Evolutionary conservation across 2,329 filamentous ascomycete species (phyloP), one percentile per base, ranked within the genome.

Genomic region (Alternaria solani): DNA sequence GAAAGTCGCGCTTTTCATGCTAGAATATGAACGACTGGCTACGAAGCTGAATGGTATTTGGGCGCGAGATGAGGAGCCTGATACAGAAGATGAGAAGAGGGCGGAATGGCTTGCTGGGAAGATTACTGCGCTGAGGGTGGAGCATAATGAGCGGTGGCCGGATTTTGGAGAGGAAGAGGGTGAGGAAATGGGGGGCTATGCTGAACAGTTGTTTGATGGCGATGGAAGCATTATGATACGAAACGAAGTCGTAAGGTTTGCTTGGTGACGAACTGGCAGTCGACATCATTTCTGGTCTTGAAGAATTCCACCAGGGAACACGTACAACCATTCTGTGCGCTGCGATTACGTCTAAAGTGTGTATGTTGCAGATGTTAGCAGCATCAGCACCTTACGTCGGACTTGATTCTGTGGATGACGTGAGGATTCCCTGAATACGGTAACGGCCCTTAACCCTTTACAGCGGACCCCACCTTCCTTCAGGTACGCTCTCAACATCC

Each of bases 351-450:
- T 39, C n/a, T 0, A 7, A 39, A 36, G 12, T 36, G 32, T 36
- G 32, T 36, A 36, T 36, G 12, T 7, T 14, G 32, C 16, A 36
- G 0, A 36, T 36, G 12, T 36, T 36, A 16, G 32, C 12, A 36
- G 32, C 9, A 14, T 12, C 1, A 14, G 32, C 32, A 6, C 32
- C 5, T 14, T 16, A 12, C 1, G 0, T 3, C 1, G 14, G 2
- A 16, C 11, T 36, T 7, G 32, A 8, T 39, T 18, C n/a, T 18
- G 7, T 20, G n/a, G 7, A 18, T 39, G 38, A 39, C 38, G n/a
- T 39, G 20, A 39, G 38, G n/a, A 39, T 18, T 26, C 44, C 26
- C 44, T 23, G 20, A 4, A 23, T 23, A 30, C 26, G 28, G 16
- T 28, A 26, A 26, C 43, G 12, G 28, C 5, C 7, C 28, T 12